Evolutionary conservation across 768 basidiomycete species (phyloP).

Genomic region (Ramaria sp.): DNA sequence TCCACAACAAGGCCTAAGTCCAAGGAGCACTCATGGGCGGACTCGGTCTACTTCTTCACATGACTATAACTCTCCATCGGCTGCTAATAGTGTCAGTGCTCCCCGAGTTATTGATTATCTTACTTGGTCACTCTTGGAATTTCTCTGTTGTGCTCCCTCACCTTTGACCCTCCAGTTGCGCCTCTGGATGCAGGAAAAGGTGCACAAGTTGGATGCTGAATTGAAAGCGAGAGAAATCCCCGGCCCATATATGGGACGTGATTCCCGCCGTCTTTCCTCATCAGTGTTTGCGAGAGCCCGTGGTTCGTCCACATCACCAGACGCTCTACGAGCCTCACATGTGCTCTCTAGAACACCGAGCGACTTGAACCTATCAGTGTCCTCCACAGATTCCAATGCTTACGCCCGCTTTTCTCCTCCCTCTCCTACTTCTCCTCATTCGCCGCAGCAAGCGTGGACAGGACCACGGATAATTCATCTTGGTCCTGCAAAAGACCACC

Average conservation of each 20-base stretch:
- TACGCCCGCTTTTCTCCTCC: not conserved
- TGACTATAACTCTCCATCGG: not conserved
- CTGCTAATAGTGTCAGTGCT: not conserved
- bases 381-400: not conserved
- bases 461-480: conserved; percentile 51
- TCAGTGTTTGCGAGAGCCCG: conserved; percentile 13
- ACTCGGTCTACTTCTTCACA: not conserved
- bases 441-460: conserved; percentile 17
- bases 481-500: conserved; percentile 35
- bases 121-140: conserved; percentile 62
- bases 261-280: conserved; percentile 12
- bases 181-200: conserved; percentile 53
- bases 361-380: not conserved
- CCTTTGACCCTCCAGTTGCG: conserved; percentile 60
- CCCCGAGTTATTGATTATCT: conserved; percentile 62
- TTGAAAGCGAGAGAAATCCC: conserved; percentile 25
- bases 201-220: conserved; percentile 41
- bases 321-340: conserved; percentile 6
- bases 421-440: not conserved
- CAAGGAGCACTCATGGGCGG: not conserved
- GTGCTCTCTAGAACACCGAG: not conserved
- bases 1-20: conserved; percentile 8
- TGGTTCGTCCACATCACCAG: conserved; percentile 8
- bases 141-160: conserved; percentile 49
- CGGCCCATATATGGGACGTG: not conserved